Percentiles rank a stretch among this genome's conserved stretches.
Conservation (phyloP, 148 eudicot species). For the Selenicereus undatus region DNA sequence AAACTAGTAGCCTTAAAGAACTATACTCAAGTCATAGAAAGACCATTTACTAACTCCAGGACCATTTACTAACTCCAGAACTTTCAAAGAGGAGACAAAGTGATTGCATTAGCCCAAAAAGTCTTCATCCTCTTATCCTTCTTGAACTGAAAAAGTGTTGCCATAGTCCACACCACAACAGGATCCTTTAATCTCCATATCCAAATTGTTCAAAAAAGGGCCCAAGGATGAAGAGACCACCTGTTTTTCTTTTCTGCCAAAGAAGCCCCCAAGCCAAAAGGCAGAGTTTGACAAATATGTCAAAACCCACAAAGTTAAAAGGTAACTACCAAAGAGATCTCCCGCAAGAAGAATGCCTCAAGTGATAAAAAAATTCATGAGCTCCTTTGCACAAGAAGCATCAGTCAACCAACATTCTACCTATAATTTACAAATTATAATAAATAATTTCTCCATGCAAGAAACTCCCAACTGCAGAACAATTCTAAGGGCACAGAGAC, state of each 20-base stretch:
- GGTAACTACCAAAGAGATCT: neutral
- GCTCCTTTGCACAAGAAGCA: neutral
- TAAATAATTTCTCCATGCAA: too few relatives aligned
- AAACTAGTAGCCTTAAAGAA: neutral
- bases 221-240: neutral
- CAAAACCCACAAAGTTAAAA: neutral
- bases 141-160: neutral
- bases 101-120: neutral
- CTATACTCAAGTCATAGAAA: neutral
- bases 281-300: neutral
- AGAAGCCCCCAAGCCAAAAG: neutral
- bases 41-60: neutral
- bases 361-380: neutral
- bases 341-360: neutral
- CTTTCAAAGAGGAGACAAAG: neutral
- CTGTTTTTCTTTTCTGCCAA: neutral
- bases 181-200: neutral
- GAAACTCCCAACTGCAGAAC: too few relatives aligned
- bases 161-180: neutral
- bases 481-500: too few relatives aligned
- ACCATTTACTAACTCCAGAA: neutral
- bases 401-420: too few relatives aligned
- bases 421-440: too few relatives aligned
- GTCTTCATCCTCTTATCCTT: neutral
- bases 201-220: neutral